Evolutionary conservation across 1,284 basidiomycete species (phyloP), one percentile per base, ranked within the genome.

Genomic region (Pseudozyma thailandica): DNA sequence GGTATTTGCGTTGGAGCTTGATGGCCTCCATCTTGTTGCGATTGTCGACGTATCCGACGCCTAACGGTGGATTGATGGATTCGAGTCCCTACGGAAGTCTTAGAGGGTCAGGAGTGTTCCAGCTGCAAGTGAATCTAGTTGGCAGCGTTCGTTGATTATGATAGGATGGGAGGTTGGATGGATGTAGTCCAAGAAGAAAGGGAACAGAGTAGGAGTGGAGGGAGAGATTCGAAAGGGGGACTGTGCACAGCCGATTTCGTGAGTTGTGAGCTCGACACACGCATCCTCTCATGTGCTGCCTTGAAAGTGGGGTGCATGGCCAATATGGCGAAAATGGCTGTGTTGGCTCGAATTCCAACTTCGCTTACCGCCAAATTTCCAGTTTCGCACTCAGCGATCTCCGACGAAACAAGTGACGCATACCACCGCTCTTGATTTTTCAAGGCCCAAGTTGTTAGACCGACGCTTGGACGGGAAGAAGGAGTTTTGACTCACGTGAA

Each of bases 1-100:
- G 93, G 81, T 92, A 96, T 84, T 96, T 97, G 86, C 91, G 92
- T 83, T 93, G 90, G 25, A 98, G 87, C 85, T 91, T 89, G 72
- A 94, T 86, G 48, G 91, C 91, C 84, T 94, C 90, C 92, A 94
- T 82, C 20, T 51, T 75, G 62, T n/a, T n/a, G n/a, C n/a, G 45
- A 5, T 35, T 35, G 33, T 12, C 45, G 25, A 30, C 25, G 38
- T 16, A 35, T 9, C n/a, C 33, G 33, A 5, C 33, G 33, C 33
- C 33, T 35, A 35, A 35, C 33, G 33, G n/a, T 16, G 33, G n/a
- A n/a, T n/a, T n/a, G n/a, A n/a, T n/a, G n/a, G n/a, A n/a, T n/a
- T n/a, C n/a, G n/a, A n/a, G n/a, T n/a, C n/a, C n/a, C n/a, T n/a
- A n/a, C n/a, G n/a, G n/a, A n/a, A n/a, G n/a, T n/a, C n/a, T n/a